Evolutionary conservation across 2,329 filamentous ascomycete genomes (phyloP).

Genomic region (Albifimbria verrucaria): DNA sequence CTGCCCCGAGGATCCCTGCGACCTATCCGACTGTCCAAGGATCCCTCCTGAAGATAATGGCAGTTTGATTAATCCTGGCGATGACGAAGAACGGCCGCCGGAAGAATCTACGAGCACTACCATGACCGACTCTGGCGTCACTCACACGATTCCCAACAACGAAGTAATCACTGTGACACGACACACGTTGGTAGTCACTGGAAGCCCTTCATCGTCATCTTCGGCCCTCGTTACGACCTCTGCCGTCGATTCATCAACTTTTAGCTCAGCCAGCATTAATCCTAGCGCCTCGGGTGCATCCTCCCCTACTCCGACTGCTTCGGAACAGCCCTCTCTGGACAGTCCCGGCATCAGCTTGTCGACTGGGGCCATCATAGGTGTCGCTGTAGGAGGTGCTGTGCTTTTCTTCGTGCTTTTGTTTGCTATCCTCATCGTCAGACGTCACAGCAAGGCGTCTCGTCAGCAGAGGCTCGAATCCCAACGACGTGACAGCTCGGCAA

Average conservation of each 20-base stretch:
- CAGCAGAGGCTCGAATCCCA: constrained; percentile 5
- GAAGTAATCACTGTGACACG: constrained; percentile 30
- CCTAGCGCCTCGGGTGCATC: background rate
- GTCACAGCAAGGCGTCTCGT: constrained; percentile 15
- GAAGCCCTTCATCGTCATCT: constrained; percentile 17
- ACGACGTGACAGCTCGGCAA: constrained; percentile 7
- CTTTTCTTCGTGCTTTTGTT: constrained; percentile 22
- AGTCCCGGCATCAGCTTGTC: constrained; percentile 13
- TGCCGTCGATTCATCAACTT: constrained; percentile 2
- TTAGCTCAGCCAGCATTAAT: background rate
- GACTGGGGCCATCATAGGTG: constrained; percentile 30
- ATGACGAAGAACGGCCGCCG: constrained; percentile 1
- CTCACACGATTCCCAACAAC: constrained; percentile 31
- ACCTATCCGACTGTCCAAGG: constrained; percentile 24
- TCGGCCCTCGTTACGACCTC: constrained; percentile 7
- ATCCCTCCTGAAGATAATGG: background rate
- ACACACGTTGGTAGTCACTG: constrained; percentile 28
- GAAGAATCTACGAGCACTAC: constrained; percentile 5
- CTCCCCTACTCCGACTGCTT: background rate
- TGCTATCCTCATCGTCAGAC: constrained; percentile 10
- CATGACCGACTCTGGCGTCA: constrained; percentile 33
- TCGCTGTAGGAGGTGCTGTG: constrained; percentile 24
- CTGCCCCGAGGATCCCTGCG: constrained; percentile 42
- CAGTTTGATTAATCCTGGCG: background rate
- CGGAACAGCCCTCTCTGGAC: background rate